Base-by-base conservation (phyloP, 2,329 filamentous ascomycete genomes). In the Monosporascus sp. region DNA sequence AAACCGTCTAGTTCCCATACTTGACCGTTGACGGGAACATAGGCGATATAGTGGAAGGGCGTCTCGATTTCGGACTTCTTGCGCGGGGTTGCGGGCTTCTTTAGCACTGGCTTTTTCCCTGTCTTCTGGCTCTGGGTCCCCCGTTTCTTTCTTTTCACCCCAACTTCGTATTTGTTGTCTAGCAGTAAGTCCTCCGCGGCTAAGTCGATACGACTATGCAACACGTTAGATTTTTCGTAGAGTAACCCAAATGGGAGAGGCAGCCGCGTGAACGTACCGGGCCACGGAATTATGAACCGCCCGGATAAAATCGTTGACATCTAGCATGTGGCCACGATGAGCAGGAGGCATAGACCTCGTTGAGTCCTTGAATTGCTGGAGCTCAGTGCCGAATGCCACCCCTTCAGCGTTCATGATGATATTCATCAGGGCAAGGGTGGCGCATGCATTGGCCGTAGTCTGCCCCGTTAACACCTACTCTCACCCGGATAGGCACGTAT, bases 1-100 rank as follows among this genome's bases (percentile, higher is more conserved):
- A 97, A 75, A 5, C 93, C 93, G 69, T 97, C 93, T 5, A 97
- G 82, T 67, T 92, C 89, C 90, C 90, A 97, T 15, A 96, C 81
- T 52, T 82, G 76, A 2, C 82, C 85, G n/a, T 80, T 77, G 15
- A 85, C 80, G 2, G 90, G 89, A 31, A 97, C 85, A 65, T 93
- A 96, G 7, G 91, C 92, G 58, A 96, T 87, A 69, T 94, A 97
- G 66, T 97, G 93, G 65, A 87, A 94, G 0, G 82, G 85, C 14
- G 81, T 78, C n/a, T 89, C 81, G 0, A 77, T 72, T 7, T 79
- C 73, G 5, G 71, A 67, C n/a, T 70, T 77, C 38, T 69, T 73
- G 7, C 49, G 54, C 5, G 57, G 7, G 3, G 71, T 60, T 9
- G 67, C 59, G 15, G 57, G 68, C 54, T 74, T 68, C 54, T 72